A percentile compares a stretch with the other conserved stretches of the same genome.
phyloP scores from a whole-genome alignment of 2,329 filamentous ascomycete genomes.

The Graphilbum sp. region DNA sequence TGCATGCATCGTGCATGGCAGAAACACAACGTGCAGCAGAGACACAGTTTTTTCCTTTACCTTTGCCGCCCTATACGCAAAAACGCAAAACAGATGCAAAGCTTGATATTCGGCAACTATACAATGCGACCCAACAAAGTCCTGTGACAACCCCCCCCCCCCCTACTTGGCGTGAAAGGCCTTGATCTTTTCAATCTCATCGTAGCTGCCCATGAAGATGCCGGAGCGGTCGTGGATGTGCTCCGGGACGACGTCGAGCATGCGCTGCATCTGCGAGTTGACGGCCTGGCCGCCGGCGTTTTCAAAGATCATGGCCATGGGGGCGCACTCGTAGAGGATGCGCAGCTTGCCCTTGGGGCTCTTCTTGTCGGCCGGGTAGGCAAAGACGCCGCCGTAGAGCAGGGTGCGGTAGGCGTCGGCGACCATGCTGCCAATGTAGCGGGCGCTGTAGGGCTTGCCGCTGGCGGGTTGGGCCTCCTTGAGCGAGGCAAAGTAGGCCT shows the following conservation, averaged over 20 bases:
- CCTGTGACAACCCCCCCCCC: too few species aligned
- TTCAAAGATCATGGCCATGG: conserved; percentile 98
- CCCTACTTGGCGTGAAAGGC: conserved; percentile 45
- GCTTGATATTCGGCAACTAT: too few species aligned
- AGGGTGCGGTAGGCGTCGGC: conserved; percentile 94
- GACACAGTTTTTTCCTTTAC: too few species aligned
- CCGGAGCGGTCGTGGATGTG: conserved; percentile 90
- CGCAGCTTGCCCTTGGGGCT: conserved; percentile 95
- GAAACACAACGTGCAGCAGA: too few species aligned
- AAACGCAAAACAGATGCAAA: too few species aligned
- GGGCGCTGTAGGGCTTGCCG: conserved; percentile 81
- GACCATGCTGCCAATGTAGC: conserved; percentile 97
- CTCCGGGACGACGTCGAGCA: conserved; percentile 79
- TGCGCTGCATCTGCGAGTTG: conserved; percentile 77
- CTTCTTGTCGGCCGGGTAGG: conserved; percentile 96
- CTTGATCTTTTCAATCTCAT: conserved; percentile 94
- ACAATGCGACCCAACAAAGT: too few species aligned
- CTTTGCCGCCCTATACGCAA: too few species aligned
- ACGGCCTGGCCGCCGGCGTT: conserved; percentile 90
- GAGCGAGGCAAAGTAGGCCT: conserved; percentile 75
- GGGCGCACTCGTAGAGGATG: conserved; percentile 95
- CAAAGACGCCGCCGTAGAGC: conserved; percentile 91
- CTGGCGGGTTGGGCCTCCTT: conserved; percentile 54
- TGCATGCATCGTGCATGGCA: too few species aligned
- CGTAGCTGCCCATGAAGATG: conserved; percentile 89